These are phyloP conservation scores for Datisca glomerata DNA, from an alignment of 306 rosid species.

Conservation along the genomic window DNA sequence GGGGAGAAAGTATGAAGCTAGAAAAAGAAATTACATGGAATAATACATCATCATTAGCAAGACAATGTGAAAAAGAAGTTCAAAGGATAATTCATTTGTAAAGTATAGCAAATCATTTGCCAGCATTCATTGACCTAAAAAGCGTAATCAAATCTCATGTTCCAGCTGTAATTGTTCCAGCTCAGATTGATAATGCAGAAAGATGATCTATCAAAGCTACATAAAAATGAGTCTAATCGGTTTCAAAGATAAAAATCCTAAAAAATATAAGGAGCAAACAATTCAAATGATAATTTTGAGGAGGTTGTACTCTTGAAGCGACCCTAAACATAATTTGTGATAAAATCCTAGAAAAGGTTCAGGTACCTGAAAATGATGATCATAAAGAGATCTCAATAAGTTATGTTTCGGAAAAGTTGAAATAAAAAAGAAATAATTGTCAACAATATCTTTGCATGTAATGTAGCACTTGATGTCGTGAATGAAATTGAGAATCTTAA, in stretches of 20 bases:
- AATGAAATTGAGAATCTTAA: too few species aligned
- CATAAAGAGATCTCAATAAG: neutral
- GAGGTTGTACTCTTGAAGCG: neutral
- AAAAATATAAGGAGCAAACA: neutral
- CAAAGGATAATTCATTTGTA: slow-evolving; percentile 1
- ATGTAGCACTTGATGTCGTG: too few species aligned
- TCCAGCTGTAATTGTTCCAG: too few species aligned
- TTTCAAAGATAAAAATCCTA: too few species aligned
- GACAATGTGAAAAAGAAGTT: neutral
- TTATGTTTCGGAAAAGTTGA: neutral
- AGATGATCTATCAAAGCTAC: neutral
- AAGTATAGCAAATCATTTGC: neutral
- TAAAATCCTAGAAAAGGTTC: neutral
- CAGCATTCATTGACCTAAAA: neutral
- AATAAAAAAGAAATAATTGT: too few species aligned
- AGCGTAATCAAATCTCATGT: too few species aligned
- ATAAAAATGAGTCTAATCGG: neutral
- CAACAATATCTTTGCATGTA: too few species aligned
- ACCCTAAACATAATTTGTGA: too few species aligned
- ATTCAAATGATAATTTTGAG: neutral
- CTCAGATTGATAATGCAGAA: too few species aligned
- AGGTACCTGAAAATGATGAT: neutral
- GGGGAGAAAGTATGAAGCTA: neutral
- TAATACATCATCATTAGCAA: neutral
- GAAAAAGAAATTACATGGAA: neutral